Evolutionary conservation across 1,284 basidiomycete species (phyloP).

Genomic region (Ceratobasidium papillatum): DNA sequence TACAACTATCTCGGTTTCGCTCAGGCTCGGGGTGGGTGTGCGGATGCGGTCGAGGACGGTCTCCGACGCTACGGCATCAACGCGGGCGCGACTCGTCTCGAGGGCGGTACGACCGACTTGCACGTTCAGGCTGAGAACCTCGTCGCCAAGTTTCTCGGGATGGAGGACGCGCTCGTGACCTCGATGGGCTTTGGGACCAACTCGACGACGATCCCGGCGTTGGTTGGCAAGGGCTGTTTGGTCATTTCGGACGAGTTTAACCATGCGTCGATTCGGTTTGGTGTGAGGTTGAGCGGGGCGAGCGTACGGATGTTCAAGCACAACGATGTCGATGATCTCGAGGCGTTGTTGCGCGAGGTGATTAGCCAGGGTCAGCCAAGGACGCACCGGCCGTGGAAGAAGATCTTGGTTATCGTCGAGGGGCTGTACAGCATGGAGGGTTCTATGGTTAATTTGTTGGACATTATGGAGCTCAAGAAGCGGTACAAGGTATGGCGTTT

Average conservation of each 20-base stretch:
- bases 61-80: conserved; percentile 84
- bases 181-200: conserved; percentile 99
- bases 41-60: conserved; percentile 88
- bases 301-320: conserved; percentile 96
- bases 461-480: conserved; percentile 86
- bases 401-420: conserved; percentile 95
- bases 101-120: conserved; percentile 85
- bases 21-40: conserved; percentile 90
- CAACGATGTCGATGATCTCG: conserved; percentile 90
- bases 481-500: conserved; percentile 84
- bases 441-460: conserved; percentile 86
- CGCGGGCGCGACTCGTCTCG: conserved; percentile 79
- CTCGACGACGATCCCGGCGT: conserved; percentile 92
- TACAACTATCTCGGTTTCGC: conserved; percentile 99
- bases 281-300: conserved; percentile 89
- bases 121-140: conserved; percentile 86
- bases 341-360: conserved; percentile 84
- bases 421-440: conserved; percentile 99
- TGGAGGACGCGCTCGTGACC: conserved; percentile 87
- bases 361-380: conserved; percentile 98
- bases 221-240: conserved; percentile 90
- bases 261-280: conserved; percentile 95
- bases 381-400: conserved; percentile 98
- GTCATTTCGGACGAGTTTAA: conserved; percentile 98
- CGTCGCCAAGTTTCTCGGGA: conserved; percentile 89